phyloP scores from a whole-genome alignment of 129 eudicot species.

The Ambrosia trifida region DNA sequence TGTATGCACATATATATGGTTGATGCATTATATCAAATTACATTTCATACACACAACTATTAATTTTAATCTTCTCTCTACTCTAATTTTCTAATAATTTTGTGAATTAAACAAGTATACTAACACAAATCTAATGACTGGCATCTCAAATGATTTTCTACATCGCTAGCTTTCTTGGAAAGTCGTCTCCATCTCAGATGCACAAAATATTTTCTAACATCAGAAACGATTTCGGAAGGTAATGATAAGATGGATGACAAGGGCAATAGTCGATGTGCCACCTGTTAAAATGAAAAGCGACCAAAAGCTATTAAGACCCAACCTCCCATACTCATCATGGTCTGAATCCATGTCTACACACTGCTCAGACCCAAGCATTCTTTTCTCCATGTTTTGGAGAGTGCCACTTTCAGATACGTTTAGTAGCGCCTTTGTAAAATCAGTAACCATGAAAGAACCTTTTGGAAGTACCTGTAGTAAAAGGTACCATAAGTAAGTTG shows the following conservation, averaged over 20 bases:
- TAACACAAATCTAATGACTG: background rate
- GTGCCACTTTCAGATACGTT: slow-evolving; percentile 41
- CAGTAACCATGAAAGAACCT: slow-evolving; percentile 45
- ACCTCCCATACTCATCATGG: slow-evolving; percentile 39
- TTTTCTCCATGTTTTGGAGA: slow-evolving; percentile 33
- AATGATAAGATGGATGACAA: slow-evolving; percentile 28
- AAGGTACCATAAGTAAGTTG: background rate
- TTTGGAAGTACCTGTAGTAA: slow-evolving; percentile 43
- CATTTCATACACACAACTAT: too few relatives aligned
- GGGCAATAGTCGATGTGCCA: slow-evolving; percentile 38
- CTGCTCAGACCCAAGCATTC: slow-evolving; percentile 37
- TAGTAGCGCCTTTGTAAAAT: slow-evolving; percentile 42
- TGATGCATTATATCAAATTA: too few relatives aligned
- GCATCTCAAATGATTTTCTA: too few relatives aligned
- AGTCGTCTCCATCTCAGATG: background rate
- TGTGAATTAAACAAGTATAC: background rate
- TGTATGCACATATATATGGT: too few relatives aligned
- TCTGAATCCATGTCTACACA: slow-evolving; percentile 26
- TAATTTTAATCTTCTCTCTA: too few relatives aligned
- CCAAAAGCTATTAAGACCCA: slow-evolving; percentile 47
- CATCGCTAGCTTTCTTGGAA: background rate
- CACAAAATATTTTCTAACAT: slow-evolving; percentile 17
- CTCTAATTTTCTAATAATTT: too few relatives aligned
- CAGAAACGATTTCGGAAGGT: slow-evolving; percentile 13
- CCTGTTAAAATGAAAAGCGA: slow-evolving; percentile 42